These are phyloP conservation scores for Oemleria cerasiformis DNA, from an alignment of 306 rosid genomes.

Conservation along the genomic window DNA sequence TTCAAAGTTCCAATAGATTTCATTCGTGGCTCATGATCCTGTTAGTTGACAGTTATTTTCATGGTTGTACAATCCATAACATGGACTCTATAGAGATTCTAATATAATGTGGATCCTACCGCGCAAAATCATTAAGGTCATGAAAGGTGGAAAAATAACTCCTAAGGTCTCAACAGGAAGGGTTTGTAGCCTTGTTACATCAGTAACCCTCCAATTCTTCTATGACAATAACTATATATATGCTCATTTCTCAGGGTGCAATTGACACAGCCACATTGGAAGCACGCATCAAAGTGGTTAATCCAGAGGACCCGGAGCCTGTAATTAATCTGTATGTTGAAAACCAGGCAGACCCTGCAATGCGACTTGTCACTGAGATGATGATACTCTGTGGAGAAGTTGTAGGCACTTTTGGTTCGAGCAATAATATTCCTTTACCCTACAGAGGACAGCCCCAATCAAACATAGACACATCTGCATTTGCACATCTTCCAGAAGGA, in stretches of 20 bases:
- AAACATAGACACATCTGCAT: conserved; percentile 66
- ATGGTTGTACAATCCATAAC: conserved; percentile 11
- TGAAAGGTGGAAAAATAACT: neutral
- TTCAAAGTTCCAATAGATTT: neutral
- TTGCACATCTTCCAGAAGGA: conserved; percentile 95
- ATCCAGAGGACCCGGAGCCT: conserved; percentile 81
- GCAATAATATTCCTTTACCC: conserved; percentile 77
- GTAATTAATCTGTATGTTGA: conserved; percentile 79
- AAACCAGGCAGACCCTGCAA: conserved; percentile 92
- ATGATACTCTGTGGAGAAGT: conserved; percentile 98
- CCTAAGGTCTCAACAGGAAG: conserved; percentile 5
- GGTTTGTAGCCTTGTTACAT: neutral
- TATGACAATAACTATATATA: neutral
- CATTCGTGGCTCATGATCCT: neutral
- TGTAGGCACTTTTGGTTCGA: conserved; percentile 75
- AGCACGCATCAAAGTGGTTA: conserved; percentile 84
- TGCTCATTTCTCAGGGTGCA: conserved; percentile 68
- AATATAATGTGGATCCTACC: neutral
- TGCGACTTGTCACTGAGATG: conserved; percentile 96
- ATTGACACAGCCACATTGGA: conserved; percentile 74
- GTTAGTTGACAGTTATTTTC: neutral
- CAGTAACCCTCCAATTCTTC: neutral
- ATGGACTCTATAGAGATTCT: conserved; percentile 1
- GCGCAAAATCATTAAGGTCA: neutral
- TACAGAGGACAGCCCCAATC: conserved; percentile 99